phyloP scores from a whole-genome alignment of 768 basidiomycete species.

The Tulasnella sp. region DNA sequence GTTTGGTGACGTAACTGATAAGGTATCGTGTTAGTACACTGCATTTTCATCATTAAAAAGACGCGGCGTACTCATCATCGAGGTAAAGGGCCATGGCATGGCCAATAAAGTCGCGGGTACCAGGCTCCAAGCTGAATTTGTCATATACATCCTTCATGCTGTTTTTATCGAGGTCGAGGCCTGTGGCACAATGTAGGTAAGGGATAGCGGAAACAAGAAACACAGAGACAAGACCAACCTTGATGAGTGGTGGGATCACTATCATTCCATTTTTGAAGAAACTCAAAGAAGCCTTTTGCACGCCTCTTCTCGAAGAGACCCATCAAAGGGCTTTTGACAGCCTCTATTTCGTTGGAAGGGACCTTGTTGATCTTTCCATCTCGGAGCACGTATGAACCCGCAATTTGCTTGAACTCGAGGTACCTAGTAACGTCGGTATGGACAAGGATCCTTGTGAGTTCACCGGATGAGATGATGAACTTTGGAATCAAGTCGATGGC shows the following conservation, averaged over 20 bases:
- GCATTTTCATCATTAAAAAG: background rate
- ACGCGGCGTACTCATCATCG: slow-evolving; percentile 74
- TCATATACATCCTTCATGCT: slow-evolving; percentile 91
- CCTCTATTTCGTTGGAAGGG: slow-evolving; percentile 94
- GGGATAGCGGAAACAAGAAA: background rate
- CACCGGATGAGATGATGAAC: slow-evolving; percentile 97
- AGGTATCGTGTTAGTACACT: background rate
- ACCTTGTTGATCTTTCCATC: slow-evolving; percentile 97
- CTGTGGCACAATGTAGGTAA: slow-evolving; percentile 28
- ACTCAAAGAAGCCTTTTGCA: slow-evolving; percentile 97
- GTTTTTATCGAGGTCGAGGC: slow-evolving; percentile 76
- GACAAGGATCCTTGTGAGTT: slow-evolving; percentile 94
- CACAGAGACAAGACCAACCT: slow-evolving; percentile 37
- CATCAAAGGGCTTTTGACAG: slow-evolving; percentile 89
- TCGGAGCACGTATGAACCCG: slow-evolving; percentile 93
- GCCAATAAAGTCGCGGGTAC: slow-evolving; percentile 97
- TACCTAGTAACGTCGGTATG: slow-evolving; percentile 98
- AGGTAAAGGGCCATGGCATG: slow-evolving; percentile 98
- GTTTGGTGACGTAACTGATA: slow-evolving; percentile 77
- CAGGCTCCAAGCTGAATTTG: slow-evolving; percentile 93
- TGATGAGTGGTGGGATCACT: slow-evolving; percentile 94
- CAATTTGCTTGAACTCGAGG: slow-evolving; percentile 99
- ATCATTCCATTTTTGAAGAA: slow-evolving; percentile 90
- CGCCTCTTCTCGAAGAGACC: slow-evolving; percentile 98
- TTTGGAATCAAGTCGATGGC: slow-evolving; percentile 97